Evolutionary conservation across 2,329 filamentous ascomycete genomes (phyloP).

Genomic region (Fusarium stilboides): DNA sequence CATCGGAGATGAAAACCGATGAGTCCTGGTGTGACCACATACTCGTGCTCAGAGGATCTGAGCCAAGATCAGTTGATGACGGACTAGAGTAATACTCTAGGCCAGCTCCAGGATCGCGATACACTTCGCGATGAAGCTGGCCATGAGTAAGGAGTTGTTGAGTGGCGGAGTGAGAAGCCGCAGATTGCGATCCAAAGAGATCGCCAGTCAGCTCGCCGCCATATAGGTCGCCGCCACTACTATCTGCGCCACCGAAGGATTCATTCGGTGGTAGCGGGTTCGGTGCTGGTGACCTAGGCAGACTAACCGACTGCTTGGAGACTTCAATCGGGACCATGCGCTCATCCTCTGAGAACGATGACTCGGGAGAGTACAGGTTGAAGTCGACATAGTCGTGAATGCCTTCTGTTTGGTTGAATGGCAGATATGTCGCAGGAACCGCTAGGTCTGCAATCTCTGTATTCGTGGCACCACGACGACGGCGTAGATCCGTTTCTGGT

Average conservation of each 20-base stretch:
- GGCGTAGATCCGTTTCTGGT: conserved; percentile 43
- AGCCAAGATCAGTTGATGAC: conserved; percentile 21
- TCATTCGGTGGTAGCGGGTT: conserved; percentile 30
- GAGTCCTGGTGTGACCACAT: conserved; percentile 6
- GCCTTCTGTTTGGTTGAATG: conserved; percentile 44
- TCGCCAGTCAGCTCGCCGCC: conserved; percentile 2
- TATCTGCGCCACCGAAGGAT: conserved; percentile 15
- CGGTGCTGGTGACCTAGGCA: conserved; percentile 36
- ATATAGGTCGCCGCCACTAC: conserved; percentile 11
- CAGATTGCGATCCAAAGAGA: conserved; percentile 18
- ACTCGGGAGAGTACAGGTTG: conserved; percentile 68
- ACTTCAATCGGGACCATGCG: conserved; percentile 54
- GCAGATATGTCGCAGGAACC: conserved; percentile 36
- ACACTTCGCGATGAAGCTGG: conserved; percentile 18
- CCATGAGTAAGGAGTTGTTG: conserved; percentile 25
- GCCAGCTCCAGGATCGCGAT: conserved; percentile 41
- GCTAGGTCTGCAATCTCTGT: conserved; percentile 17
- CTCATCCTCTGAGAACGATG: conserved; percentile 66
- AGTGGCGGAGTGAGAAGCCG: conserved; percentile 5
- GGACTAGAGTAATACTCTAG: conserved; percentile 19
- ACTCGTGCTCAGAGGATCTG: conserved; percentile 10
- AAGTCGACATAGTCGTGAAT: conserved; percentile 67
- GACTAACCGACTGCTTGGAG: conserved; percentile 38
- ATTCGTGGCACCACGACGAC: conserved; percentile 9
- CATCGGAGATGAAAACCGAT: conserved; percentile 4